Base-by-base conservation (phyloP, 2,329 filamentous ascomycete genomes). In the Fusarium tuaranense region DNA sequence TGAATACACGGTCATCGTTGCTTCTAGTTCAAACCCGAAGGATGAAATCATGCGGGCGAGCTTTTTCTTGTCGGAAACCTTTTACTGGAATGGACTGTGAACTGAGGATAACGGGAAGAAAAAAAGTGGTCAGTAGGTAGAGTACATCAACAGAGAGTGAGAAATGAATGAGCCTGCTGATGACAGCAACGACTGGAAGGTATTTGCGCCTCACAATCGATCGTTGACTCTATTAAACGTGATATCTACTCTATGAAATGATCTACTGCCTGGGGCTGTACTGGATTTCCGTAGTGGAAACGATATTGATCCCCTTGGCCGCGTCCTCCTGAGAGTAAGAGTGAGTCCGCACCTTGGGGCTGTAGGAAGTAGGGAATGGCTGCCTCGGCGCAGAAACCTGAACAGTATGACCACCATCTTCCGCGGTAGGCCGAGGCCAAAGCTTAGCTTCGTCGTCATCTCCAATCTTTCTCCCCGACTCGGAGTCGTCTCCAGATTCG, bases 391-490 rank as follows among this genome's bases (percentile, higher is more conserved):
- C 58, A n/a, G 70, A 69, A 7, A 76, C 71, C n/a, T 60, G 25
- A 1, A 76, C 73, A 0, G 64, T 67, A 18, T 74, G 70, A 0
- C 44, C 62, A 5, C 53, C 51, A 30, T 44, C 20, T 18, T 75
- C 48, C 1, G 67, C 70, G 0, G 66, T 63, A 1, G 74, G 73
- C 1, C 59, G 63, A 0, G 65, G 62, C 75, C 75, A 77, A 4
- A 77, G 60, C 2, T 71, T 75, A 1, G 71, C 53, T 20, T 77
- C 75, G 1, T 78, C 75, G 3, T 78, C 75, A 2, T 76, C 71
- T 2, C 20, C 20, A 0, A 65, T 16, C 41, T 76, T 77, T 32
- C 72, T 71, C 0, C 65, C 75, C 0, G 71, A 78, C 20, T 75
- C 75, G 0, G 73, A 75, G 20, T 76, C 73, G 4, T 77, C 75